These are phyloP conservation scores for Gonium pectorale DNA, from an alignment of 139 green algal species.

Conservation along the genomic window DNA sequence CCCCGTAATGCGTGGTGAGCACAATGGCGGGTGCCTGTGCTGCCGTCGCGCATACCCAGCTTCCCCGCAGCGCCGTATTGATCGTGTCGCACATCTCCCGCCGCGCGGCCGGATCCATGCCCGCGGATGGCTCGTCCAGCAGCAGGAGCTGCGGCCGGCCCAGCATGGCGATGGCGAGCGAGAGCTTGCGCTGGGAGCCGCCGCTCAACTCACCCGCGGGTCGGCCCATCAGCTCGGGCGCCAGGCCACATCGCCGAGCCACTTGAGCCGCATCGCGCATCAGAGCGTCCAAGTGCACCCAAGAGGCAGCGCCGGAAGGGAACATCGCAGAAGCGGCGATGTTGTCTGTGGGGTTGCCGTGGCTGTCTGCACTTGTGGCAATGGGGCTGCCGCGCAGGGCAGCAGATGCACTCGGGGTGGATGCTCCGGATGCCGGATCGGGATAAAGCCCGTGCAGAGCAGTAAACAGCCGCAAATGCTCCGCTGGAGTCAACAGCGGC, in stretches of 20 bases:
- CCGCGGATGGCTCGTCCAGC: conserved; percentile 37
- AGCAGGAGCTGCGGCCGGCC: conserved; percentile 23
- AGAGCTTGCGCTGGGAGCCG: conserved; percentile 38
- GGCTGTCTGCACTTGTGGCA: too few relatives aligned
- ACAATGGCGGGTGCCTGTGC: background rate
- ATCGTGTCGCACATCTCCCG: conserved; percentile 15
- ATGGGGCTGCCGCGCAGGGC: too few relatives aligned
- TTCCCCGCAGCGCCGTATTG: conserved; percentile 10
- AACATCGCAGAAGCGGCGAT: too few relatives aligned
- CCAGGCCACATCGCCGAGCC: background rate
- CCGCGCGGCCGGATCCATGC: conserved; percentile 11
- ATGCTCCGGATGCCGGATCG: too few relatives aligned
- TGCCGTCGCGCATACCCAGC: background rate
- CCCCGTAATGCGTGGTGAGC: conserved; percentile 26
- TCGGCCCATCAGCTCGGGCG: background rate
- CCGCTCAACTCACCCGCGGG: conserved; percentile 14
- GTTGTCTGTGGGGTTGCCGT: too few relatives aligned
- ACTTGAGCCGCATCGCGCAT: background rate
- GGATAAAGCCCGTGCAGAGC: conserved; percentile 17
- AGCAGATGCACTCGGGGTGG: too few relatives aligned
- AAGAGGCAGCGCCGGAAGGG: too few relatives aligned
- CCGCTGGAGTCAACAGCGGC: background rate
- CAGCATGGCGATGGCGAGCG: conserved; percentile 29
- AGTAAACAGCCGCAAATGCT: conserved; percentile 31
- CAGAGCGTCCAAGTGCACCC: too few relatives aligned